Evolutionary conservation across 306 rosid genomes (phyloP), one percentile per base, ranked within the genome.

Genomic region (Fragaria ananassa): DNA sequence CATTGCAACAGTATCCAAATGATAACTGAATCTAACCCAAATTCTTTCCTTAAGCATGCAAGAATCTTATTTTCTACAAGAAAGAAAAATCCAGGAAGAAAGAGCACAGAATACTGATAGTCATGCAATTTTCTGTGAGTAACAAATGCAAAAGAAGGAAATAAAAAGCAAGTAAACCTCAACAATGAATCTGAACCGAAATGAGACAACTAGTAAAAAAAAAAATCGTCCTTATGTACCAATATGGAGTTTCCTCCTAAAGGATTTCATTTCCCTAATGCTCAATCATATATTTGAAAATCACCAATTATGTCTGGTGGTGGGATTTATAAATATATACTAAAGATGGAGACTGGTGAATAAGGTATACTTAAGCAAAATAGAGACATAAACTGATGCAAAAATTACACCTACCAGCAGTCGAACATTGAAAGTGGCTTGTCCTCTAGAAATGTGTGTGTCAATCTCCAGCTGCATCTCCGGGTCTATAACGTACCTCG

Each of bases 401-500:
- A 74, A 67, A 49, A 75, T 23, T 42, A 75, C 61, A 72, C 85
- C 44, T 78, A 87, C 91, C 88, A 87, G 80, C 37, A 87, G 70
- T 31, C 8, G 82, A 72, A 85, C 87, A 66, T 47, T 70, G 74
- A 85, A 87, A 4, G 75, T 65, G 64, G 88, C 91, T 42, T 85
- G 80, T 75, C 91, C 88, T 84, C 71, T 73, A 13, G 85, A 76
- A 50, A 85, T 71, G 76, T 82, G 13, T 5, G 72, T 61, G 73
- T 87, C 84, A 78, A 85, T 87, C 82, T 87, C 91, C 82, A 42
- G 74, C 81, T 87, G 87, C 91, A 85, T 87, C 61, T 82, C 82
- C 2, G 72, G 88, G 79, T 87, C 91, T 85, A 79, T 29, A 80
- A 77, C 64, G 68, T 57, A 75, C 78, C 80, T 66, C 84, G 72